Conservation (phyloP, 2,329 filamentous ascomycete species). For the Aspergillus fructus region DNA sequence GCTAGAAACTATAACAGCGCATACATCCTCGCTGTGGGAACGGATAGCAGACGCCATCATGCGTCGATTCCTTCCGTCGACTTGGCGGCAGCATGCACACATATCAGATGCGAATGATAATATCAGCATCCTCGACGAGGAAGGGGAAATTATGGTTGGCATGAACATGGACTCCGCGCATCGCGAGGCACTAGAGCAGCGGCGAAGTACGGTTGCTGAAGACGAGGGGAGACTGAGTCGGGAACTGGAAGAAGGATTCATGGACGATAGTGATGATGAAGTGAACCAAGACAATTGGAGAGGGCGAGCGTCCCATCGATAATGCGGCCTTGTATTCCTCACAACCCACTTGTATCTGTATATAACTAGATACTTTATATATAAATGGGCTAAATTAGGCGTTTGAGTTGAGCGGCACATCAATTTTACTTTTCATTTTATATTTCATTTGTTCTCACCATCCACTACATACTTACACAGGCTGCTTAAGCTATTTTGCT, state of each 20-base stretch:
- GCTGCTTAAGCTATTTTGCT: not conserved
- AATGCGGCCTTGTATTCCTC: conserved; percentile 9
- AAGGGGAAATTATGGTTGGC: conserved; percentile 54
- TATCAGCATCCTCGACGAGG: conserved; percentile 65
- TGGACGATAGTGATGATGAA: conserved; percentile 70
- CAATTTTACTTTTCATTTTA: not conserved
- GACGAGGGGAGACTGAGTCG: conserved; percentile 64
- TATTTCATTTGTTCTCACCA: too few species aligned
- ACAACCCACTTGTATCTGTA: not conserved
- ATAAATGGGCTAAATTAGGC: not conserved
- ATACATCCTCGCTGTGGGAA: conserved; percentile 57
- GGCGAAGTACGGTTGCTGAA: conserved; percentile 43
- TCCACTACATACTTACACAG: not conserved
- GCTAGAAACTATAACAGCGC: conserved; percentile 53
- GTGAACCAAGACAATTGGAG: conserved; percentile 27
- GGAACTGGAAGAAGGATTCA: conserved; percentile 75
- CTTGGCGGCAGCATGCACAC: conserved; percentile 47
- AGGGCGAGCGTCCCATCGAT: conserved; percentile 22
- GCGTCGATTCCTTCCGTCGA: conserved; percentile 44
- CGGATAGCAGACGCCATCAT: conserved; percentile 42
- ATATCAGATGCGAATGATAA: conserved; percentile 50
- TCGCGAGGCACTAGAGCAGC: conserved; percentile 44
- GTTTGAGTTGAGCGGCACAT: not conserved
- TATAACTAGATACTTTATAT: not conserved
- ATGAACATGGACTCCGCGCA: conserved; percentile 54